Evolutionary conservation across 805 yeast species (phyloP).

Genomic region (Sporopachydermia quercuum): DNA sequence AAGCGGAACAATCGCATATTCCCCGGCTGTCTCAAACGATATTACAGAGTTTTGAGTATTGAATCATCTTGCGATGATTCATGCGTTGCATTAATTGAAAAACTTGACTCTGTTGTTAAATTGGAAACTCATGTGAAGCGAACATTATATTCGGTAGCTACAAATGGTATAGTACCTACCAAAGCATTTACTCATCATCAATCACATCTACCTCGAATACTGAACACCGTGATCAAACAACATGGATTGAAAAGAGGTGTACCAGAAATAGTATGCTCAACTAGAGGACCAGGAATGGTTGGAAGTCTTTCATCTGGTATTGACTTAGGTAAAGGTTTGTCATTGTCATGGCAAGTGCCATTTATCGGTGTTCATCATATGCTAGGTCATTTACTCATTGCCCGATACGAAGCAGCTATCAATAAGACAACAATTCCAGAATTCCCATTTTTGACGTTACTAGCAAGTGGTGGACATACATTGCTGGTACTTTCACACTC

Average conservation of each 20-base stretch:
- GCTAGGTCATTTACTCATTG: conserved; percentile 78
- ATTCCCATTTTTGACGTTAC: conserved; percentile 55
- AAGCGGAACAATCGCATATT: too few species aligned
- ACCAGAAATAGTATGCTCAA: conserved; percentile 74
- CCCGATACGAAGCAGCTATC: conserved; percentile 35
- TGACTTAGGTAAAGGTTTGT: conserved; percentile 73
- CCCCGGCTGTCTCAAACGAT: too few species aligned
- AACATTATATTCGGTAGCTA: conserved; percentile 48
- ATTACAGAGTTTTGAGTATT: conserved; percentile 62
- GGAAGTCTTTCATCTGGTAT: conserved; percentile 76
- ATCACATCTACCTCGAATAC: conserved; percentile 33
- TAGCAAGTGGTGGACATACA: conserved; percentile 93
- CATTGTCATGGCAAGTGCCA: conserved; percentile 66
- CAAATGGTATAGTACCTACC: conserved; percentile 83
- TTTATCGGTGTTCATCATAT: conserved; percentile 88
- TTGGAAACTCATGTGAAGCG: conserved; percentile 43
- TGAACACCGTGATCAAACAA: conserved; percentile 17
- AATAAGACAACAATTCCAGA: conserved; percentile 49
- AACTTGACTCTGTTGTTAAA: conserved; percentile 28
- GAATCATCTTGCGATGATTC: conserved; percentile 95
- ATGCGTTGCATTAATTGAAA: conserved; percentile 65
- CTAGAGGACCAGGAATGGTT: conserved; percentile 94
- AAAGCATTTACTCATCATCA: conserved; percentile 76
- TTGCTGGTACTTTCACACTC: conserved; percentile 59
- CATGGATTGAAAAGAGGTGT: conserved; percentile 19